Conservation (phyloP, 495 filamentous ascomycete genomes). For the Talaromyces wortmannii region DNA sequence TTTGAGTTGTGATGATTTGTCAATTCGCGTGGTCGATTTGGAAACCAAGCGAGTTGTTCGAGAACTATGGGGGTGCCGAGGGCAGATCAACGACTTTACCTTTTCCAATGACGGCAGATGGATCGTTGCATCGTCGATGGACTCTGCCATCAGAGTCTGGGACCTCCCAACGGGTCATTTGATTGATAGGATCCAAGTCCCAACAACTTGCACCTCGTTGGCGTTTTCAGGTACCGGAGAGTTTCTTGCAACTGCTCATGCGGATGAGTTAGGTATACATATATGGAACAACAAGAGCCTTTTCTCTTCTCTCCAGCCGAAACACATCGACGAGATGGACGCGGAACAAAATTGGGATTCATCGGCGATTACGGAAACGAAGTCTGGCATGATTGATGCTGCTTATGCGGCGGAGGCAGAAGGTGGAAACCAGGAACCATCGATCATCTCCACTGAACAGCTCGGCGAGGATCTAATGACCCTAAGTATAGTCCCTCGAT, state of each 20-base stretch:
- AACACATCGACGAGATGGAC: constrained; percentile 69
- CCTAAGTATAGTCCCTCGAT: constrained; percentile 79
- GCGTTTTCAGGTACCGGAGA: constrained; percentile 87
- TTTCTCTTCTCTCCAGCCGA: constrained; percentile 79
- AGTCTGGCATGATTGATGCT: constrained; percentile 60
- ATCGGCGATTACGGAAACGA: constrained; percentile 71
- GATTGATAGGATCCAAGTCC: constrained; percentile 78
- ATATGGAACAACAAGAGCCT: constrained; percentile 91
- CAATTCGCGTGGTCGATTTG: constrained; percentile 81
- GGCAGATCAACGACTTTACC: constrained; percentile 73
- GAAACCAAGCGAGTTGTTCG: constrained; percentile 84
- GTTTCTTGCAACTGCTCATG: constrained; percentile 82
- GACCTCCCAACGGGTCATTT: constrained; percentile 93
- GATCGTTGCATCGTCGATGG: constrained; percentile 84
- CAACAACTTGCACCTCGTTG: constrained; percentile 69
- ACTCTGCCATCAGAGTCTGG: constrained; percentile 81
- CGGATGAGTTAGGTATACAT: constrained; percentile 78
- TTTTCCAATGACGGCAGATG: constrained; percentile 93
- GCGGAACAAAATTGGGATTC: constrained; percentile 61
- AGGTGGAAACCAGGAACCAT: constrained; percentile 37
- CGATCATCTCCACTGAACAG: constrained; percentile 57
- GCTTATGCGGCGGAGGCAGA: constrained; percentile 55
- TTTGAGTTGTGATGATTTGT: constrained; percentile 81
- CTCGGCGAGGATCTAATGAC: constrained; percentile 76
- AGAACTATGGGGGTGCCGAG: constrained; percentile 86